A percentile compares a stretch with the other conserved stretches of the same genome.
phyloP scores from a whole-genome alignment of 495 filamentous ascomycete species.

The Rusavskia elegans region DNA sequence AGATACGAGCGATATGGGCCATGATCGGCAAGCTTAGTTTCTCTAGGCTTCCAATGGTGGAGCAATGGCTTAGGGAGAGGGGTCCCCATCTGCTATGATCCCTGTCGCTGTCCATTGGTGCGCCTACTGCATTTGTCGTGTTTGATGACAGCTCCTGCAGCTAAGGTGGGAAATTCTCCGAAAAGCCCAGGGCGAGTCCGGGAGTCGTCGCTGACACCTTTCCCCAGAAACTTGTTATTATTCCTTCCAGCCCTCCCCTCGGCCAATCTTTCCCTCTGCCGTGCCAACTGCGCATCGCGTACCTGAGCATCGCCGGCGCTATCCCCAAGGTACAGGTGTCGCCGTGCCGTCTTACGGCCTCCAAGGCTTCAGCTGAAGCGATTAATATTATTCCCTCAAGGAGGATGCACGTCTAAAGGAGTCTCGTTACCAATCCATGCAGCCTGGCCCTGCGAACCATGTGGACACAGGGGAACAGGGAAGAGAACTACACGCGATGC shows the following conservation, averaged over 20 bases:
- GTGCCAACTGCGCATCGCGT: not conserved
- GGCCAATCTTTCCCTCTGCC: not conserved
- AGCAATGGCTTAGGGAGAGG: not conserved
- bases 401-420: not conserved
- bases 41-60: not conserved
- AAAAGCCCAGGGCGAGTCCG: not conserved
- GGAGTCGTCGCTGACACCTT: not conserved
- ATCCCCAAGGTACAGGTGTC: too few relatives aligned
- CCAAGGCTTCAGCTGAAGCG: too few relatives aligned
- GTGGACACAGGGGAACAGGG: not conserved
- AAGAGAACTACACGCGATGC: not conserved
- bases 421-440: not conserved
- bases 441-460: not conserved
- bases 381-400: too few relatives aligned
- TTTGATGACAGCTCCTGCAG: not conserved
- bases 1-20: too few relatives aligned
- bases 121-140: not conserved
- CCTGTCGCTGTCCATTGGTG: not conserved
- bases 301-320: not conserved
- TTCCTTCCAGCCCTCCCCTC: not conserved
- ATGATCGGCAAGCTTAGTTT: not conserved
- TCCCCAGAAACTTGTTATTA: not conserved
- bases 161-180: conserved; percentile 1
- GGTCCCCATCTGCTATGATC: not conserved
- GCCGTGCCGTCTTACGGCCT: too few relatives aligned